These are phyloP conservation scores for Fraxinus nigra DNA, from an alignment of 305 asterid species.

Conservation along the genomic window DNA sequence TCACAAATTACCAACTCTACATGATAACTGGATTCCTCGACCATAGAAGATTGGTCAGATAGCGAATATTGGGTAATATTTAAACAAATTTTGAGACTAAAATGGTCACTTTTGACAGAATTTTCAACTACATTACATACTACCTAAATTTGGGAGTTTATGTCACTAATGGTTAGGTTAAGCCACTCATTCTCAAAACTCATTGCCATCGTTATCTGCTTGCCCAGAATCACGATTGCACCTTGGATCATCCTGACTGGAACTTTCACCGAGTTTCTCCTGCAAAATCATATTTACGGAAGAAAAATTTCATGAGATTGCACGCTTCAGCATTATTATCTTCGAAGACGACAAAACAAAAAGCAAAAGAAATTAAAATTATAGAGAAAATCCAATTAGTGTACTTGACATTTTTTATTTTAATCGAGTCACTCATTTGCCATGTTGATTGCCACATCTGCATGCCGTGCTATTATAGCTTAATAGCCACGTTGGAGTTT, in stretches of 20 bases:
- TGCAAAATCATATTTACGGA: constrained; percentile 34
- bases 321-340: background rate
- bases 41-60: constrained; percentile 38
- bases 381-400: background rate
- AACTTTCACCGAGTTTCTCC: constrained; percentile 73
- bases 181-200: constrained; percentile 31
- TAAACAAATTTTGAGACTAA: constrained; percentile 35
- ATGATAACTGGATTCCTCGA: constrained; percentile 20
- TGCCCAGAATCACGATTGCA: constrained; percentile 35
- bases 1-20: constrained; percentile 39
- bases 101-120: constrained; percentile 34
- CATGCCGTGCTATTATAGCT: background rate
- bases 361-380: too few relatives aligned
- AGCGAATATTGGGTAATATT: constrained; percentile 27
- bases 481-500: background rate
- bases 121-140: constrained; percentile 53
- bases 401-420: background rate
- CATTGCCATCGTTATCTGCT: constrained; percentile 33
- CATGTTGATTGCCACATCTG: background rate
- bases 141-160: constrained; percentile 28
- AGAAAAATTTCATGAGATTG: background rate
- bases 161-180: constrained; percentile 51
- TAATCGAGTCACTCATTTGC: background rate
- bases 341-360: background rate
- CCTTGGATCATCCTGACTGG: constrained; percentile 70